Base-by-base conservation (phyloP, 1,284 basidiomycete species). In the Trametes hirsuta region DNA sequence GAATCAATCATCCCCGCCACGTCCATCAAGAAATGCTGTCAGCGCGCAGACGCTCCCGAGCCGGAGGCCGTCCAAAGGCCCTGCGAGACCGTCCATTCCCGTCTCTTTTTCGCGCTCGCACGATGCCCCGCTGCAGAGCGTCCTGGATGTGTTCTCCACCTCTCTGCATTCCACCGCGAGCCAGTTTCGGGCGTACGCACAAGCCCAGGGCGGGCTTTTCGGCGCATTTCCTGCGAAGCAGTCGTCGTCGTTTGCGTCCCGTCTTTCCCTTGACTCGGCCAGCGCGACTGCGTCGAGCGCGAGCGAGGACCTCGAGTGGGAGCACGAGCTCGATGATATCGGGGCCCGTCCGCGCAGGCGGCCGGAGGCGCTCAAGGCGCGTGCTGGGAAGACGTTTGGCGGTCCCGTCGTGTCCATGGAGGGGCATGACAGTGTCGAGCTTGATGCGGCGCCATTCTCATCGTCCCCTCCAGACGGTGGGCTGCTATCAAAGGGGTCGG, bases 281-380 rank as follows among this genome's bases (percentile, higher is more conserved):
- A 66, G 71, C 37, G 71, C 68, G 12, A 69, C 69, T 10, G 66
- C 69, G 12, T 71, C 68, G 4, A 71, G 66, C 37, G 62, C 61
- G n/a, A 73, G 71, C 63, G 73, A 73, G 22, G 73, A 74, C 12
- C 63, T 68, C 25, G 70, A 72, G 11, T 67, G 65, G 63, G 67
- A 64, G 24, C 73, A 72, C 59, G 73, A 74, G 58, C 55, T 74
- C 60, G 69, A 68, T 24, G 67, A 71, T 41, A 68, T 74, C 35
- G 61, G 63, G 47, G 15, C 52, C 9, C 21, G 25, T 14, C 42
- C 61, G 25, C 49, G 45, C 40, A 3, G 15, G 14, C 22, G 39
- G 49, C 25, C 37, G 15, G 30, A 22, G n/a, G 34, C 47, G 8
- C 52, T 39, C 14, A 42, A 41, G 10, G 50, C 25, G 12, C 37